Evolutionary conservation across 2,329 filamentous ascomycete genomes (phyloP), one percentile per base, ranked within the genome.

Genomic region (Cadophora sp.): DNA sequence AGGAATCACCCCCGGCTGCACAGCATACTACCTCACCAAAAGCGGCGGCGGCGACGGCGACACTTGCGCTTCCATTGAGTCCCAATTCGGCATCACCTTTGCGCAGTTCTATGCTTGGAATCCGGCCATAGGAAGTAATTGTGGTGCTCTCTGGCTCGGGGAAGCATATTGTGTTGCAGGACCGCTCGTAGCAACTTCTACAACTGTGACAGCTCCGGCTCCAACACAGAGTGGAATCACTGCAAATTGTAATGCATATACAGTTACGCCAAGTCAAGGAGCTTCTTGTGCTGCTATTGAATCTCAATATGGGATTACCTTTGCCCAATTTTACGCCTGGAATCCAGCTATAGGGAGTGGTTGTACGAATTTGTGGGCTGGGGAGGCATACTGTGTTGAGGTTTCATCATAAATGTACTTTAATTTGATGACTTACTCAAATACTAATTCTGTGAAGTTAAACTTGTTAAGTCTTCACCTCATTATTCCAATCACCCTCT

Each of bases 51-150:
- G 27, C 27, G 27, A 67, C 43, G 43, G 27, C 27, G 27, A 67
- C 20, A 33, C 68, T 11, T 66, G 64, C 30, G 58, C 45, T n/a
- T 33, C 64, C 9, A 66, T 66, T 24, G 64, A 62, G 16, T 20
- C 47, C 20, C 13, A 11, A 43, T 61, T 22, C 30, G 36, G 63
- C 45, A 73, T 76, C 66, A 65, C 69, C 11, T 47, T 75, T 13
- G 67, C 65, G 9, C 66, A 78, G n/a, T 70, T 77, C 18, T 60
- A 71, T 36, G 59, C 65, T 59, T 78, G 78, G 77, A 78, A 80
- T 69, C 75, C 77, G 67, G 36, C 69, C 18, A 69, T 76, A 22
- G 71, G 73, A 6, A 62, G 53, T 18, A 62, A 56, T 22, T 67
- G 62, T 47, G 56, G 16, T 20, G 50, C 14, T 50, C 60, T 67